Percentiles rank a stretch among this genome's conserved stretches.
phyloP scores from a whole-genome alignment of 1,139 yeast species.

The Ogataea hybrid region DNA sequence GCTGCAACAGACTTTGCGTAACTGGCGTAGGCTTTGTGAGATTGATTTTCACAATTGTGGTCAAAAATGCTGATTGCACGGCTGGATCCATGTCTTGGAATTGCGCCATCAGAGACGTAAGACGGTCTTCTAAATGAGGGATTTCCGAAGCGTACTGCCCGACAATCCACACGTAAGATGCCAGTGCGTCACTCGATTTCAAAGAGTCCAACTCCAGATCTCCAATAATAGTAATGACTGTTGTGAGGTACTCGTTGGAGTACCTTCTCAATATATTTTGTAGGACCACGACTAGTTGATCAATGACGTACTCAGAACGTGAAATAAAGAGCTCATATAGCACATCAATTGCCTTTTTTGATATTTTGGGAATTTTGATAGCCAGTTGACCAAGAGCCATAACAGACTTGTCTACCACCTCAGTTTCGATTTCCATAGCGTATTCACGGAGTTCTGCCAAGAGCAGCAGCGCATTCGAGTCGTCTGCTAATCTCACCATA shows the following conservation, averaged over 20 bases:
- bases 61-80: constrained; percentile 74
- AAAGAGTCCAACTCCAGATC: constrained; percentile 56
- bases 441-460: constrained; percentile 88
- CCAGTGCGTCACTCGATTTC: constrained; percentile 59
- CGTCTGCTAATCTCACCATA: constrained; percentile 78
- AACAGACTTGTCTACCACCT: constrained; percentile 80
- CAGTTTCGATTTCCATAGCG: constrained; percentile 91
- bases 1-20: constrained; percentile 57
- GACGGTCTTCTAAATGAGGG: constrained; percentile 46
- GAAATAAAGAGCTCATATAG: constrained; percentile 73
- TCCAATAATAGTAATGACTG: constrained; percentile 64
- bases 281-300: constrained; percentile 76
- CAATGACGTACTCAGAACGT: constrained; percentile 73
- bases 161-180: constrained; percentile 84
- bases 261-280: constrained; percentile 80
- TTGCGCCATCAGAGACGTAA: constrained; percentile 51
- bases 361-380: constrained; percentile 62
- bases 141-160: constrained; percentile 86
- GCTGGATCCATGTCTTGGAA: constrained; percentile 72
- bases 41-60: constrained; percentile 76
- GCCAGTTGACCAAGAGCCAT: constrained; percentile 88
- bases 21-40: constrained; percentile 45
- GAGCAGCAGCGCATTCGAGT: constrained; percentile 63
- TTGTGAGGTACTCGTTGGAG: constrained; percentile 62
- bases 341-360: constrained; percentile 72